A percentile compares a stretch with the other conserved stretches of the same genome.
phyloP scores from a whole-genome alignment of 805 yeast species.

The Cyberlindnera subsufficiens region DNA sequence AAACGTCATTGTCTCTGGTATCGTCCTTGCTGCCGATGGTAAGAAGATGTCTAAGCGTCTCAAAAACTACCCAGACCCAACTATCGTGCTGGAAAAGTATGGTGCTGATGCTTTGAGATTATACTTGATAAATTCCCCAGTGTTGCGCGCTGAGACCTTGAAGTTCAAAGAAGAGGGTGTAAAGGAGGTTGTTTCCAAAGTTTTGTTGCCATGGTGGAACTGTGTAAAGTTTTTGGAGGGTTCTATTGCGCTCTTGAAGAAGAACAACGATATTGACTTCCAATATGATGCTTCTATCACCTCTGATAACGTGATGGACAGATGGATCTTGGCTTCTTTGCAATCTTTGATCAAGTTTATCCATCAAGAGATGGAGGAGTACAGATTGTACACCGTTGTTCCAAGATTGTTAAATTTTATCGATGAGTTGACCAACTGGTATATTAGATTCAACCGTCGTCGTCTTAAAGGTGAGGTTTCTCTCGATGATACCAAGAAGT shows the following conservation, averaged over 20 bases:
- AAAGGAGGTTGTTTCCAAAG: slow-evolving; percentile 94
- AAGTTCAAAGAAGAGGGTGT: slow-evolving; percentile 99
- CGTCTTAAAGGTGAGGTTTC: slow-evolving; percentile 96
- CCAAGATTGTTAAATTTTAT: slow-evolving; percentile 84
- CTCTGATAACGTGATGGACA: slow-evolving; percentile 92
- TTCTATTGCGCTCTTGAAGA: slow-evolving; percentile 79
- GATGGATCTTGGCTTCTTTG: slow-evolving; percentile 94
- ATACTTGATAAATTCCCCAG: slow-evolving; percentile 95
- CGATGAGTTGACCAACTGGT: slow-evolving; percentile 97
- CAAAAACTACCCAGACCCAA: slow-evolving; percentile 97
- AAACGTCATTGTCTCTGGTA: slow-evolving; percentile 94
- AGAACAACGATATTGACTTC: slow-evolving; percentile 66
- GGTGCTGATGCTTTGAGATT: slow-evolving; percentile 98
- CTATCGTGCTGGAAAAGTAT: slow-evolving; percentile 68
- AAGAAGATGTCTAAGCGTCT: slow-evolving; percentile 98
- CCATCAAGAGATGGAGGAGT: slow-evolving; percentile 84
- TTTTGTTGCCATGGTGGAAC: slow-evolving; percentile 97
- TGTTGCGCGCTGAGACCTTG: slow-evolving; percentile 91
- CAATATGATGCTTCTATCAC: slow-evolving; percentile 57
- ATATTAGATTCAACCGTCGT: slow-evolving; percentile 95
- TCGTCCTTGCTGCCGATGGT: slow-evolving; percentile 96
- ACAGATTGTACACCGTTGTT: slow-evolving; percentile 92
- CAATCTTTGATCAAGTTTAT: slow-evolving; percentile 85
- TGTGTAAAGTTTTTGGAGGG: slow-evolving; percentile 95
- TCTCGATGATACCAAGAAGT: slow-evolving; percentile 73